A percentile compares a stretch with the other conserved stretches of the same genome.
Evolutionary conservation across 139 green algal genomes (phyloP).

Genomic region (Chlorella sp.): DNA sequence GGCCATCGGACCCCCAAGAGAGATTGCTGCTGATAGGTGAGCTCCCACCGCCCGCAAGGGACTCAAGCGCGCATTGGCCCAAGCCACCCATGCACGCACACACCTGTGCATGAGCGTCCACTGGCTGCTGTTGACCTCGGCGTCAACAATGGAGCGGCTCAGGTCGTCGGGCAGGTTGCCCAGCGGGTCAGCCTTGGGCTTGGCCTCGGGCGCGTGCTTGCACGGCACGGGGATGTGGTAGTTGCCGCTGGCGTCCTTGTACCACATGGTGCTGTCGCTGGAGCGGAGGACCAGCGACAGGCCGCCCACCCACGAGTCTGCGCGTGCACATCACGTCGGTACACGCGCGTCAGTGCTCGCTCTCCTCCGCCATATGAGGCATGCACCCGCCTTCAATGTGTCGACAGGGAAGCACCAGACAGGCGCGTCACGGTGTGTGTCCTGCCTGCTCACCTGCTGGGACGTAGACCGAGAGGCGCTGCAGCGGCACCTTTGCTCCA

Average conservation of each 20-base stretch:
- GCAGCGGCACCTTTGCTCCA: constrained; percentile 60
- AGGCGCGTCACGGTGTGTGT: background rate
- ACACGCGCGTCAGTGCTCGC: no score
- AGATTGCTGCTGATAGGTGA: no score
- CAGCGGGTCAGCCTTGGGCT: background rate
- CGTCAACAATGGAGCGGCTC: constrained; percentile 67
- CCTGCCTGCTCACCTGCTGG: constrained; percentile 24
- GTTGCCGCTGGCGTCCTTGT: constrained; percentile 74
- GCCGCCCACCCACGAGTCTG: constrained; percentile 23
- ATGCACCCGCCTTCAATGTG: no score
- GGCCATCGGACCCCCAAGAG: no score
- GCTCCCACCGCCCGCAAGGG: background rate
- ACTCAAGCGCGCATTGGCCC: background rate
- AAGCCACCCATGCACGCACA: background rate
- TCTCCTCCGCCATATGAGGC: no score
- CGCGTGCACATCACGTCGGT: no score
- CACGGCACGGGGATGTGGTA: constrained; percentile 70
- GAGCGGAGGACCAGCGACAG: constrained; percentile 70
- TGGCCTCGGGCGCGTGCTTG: constrained; percentile 9
- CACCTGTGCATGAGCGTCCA: constrained; percentile 96
- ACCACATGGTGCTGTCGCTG: constrained; percentile 73
- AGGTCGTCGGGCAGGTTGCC: constrained; percentile 48
- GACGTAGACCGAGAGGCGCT: constrained; percentile 55
- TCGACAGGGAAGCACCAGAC: background rate
- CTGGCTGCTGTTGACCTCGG: constrained; percentile 55